Percentiles rank a stretch among this genome's conserved stretches.
Evolutionary conservation across 1,139 yeast genomes (phyloP).

Genomic region (Suhomyces terraborum): DNA sequence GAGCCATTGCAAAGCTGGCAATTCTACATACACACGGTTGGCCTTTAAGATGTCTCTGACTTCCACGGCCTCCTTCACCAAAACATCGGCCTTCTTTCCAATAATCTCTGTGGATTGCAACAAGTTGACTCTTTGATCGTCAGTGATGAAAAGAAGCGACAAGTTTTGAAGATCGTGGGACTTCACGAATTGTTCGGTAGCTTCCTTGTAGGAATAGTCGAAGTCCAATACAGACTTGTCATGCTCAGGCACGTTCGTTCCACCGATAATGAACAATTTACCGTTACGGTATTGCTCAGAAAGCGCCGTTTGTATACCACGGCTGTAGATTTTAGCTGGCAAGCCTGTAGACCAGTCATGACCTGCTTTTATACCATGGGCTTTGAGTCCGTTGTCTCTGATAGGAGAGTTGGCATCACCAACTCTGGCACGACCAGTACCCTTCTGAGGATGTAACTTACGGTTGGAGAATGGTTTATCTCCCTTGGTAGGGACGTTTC

Average conservation of each 20-base stretch:
- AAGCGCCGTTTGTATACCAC: constrained; percentile 79
- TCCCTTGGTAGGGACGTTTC: constrained; percentile 81
- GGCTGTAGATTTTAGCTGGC: constrained; percentile 70
- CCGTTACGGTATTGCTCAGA: constrained; percentile 80
- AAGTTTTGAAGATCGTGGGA: constrained; percentile 55
- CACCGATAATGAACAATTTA: constrained; percentile 68
- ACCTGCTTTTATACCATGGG: constrained; percentile 88
- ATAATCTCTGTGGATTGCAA: constrained; percentile 50
- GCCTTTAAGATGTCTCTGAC: constrained; percentile 86
- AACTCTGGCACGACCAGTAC: constrained; percentile 91
- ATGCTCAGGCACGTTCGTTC: constrained; percentile 25
- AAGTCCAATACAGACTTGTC: constrained; percentile 46
- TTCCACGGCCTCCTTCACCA: constrained; percentile 76
- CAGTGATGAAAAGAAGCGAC: constrained; percentile 68
- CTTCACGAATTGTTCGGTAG: constrained; percentile 60
- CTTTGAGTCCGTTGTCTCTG: constrained; percentile 86
- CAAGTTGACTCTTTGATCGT: constrained; percentile 54
- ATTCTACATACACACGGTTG: constrained; percentile 72
- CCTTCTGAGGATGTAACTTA: constrained; percentile 87
- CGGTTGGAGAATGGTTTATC: constrained; percentile 85
- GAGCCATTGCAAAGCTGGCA: constrained; percentile 67
- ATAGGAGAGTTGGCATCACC: constrained; percentile 97
- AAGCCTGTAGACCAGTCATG: constrained; percentile 87
- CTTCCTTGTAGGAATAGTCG: constrained; percentile 46
- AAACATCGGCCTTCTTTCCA: constrained; percentile 58